Base-by-base conservation (phyloP, 768 basidiomycete species). In the Lactarius hengduanensis region DNA sequence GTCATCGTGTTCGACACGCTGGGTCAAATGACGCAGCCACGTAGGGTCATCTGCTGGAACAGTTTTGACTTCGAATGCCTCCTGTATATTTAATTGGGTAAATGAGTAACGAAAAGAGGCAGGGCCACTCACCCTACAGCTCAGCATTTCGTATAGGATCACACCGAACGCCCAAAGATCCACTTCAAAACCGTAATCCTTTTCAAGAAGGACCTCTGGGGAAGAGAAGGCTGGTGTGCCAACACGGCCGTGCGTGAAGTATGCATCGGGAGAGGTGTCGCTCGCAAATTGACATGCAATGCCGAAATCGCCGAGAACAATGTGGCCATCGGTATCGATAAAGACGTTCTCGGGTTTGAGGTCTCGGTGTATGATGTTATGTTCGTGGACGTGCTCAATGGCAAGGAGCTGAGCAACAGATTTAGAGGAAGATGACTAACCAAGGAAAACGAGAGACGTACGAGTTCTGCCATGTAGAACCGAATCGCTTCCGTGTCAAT, bases 331-430 rank as follows among this genome's bases (percentile, higher is more conserved):
- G 26, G 83, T 82, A 8, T 90, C 90, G 86, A 92, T 93, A 22
- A 99, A 84, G 20, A 99, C 84, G 76, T 99, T 99, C 56, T 94
- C 93, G n/a, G 96, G 97, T 75, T 98, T 99, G 78, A 99, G 96
- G 78, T 99, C 97, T 63, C 97, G 92, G 77, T 99, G 97, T 58
- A 99, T 96, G 75, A 99, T 98, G 28, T 96, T 95, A 73, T 97
- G 94, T 73, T 90, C 86, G 74, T 99, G 97, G 2, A 98, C 94
- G 8, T 66, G 47, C 28, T 67, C 68, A n/a, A 69, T 59, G 22
- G 68, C 66, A 56, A 69, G 57, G 11, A 69, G 65, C 68, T 69
- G 15, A 26, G 10, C 18, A n/a, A 11, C 2, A 7, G n/a, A 15
- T 9, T 65, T 13, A 60, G n/a, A 36, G 26, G 30, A n/a, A 30